A percentile compares a stretch with the other conserved stretches of the same genome.
Conservation (phyloP, 495 filamentous ascomycete species). For the Annulohypoxylon nitens region DNA sequence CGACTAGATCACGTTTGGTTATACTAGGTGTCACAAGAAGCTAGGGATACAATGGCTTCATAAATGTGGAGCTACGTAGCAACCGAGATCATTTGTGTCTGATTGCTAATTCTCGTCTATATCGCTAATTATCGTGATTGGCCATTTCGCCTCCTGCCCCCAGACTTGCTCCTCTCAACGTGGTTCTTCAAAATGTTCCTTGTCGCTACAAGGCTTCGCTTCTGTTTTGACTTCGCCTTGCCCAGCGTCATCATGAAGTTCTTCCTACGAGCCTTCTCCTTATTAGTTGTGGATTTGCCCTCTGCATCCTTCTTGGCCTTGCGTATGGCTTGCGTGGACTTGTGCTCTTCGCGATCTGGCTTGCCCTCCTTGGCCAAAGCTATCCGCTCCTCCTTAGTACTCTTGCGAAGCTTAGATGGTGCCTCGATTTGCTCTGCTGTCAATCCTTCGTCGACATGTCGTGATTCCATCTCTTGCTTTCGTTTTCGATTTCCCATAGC, state of each 20-base stretch:
- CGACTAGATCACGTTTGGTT: not conserved
- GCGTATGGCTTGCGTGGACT: constrained; percentile 81
- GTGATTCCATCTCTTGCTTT: constrained; percentile 64
- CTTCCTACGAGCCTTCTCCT: constrained; percentile 96
- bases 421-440: constrained; percentile 89
- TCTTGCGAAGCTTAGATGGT: constrained; percentile 76
- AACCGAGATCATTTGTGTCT: not conserved
- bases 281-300: constrained; percentile 96
- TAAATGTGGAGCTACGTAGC: not conserved
- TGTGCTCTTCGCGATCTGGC: constrained; percentile 78
- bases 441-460: constrained; percentile 83
- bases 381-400: constrained; percentile 84
- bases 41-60: not conserved
- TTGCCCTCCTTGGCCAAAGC: constrained; percentile 82
- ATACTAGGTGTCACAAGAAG: not conserved
- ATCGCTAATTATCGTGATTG: constrained; percentile 26
- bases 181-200: constrained; percentile 83
- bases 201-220: constrained; percentile 88
- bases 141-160: constrained; percentile 82
- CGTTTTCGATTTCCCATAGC: constrained; percentile 63
- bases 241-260: constrained; percentile 98
- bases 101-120: constrained; percentile 10
- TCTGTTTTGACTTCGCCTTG: constrained; percentile 92
- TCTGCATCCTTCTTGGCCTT: constrained; percentile 86
- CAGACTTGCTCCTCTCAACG: constrained; percentile 83